Base-by-base conservation (phyloP, 2,329 filamentous ascomycete species). In the Ascochyta clinopodiicola region DNA sequence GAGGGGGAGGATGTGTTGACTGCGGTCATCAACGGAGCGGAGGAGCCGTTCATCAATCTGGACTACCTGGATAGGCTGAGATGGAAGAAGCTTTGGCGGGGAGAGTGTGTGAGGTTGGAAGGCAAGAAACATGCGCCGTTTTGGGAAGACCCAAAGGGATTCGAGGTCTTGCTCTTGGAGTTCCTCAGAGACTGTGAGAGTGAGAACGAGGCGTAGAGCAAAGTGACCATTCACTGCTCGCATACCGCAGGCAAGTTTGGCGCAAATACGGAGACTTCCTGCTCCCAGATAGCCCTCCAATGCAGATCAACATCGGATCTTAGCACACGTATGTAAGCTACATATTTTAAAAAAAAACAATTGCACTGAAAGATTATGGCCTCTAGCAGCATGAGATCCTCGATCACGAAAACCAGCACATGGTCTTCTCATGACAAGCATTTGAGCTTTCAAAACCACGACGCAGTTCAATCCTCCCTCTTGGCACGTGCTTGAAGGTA, bases 71-170 rank as follows among this genome's bases (percentile, higher is more conserved):
- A 72, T 24, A 56, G 21, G 19, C 59, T 73, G 10, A 51, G 56
- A 36, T 73, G 64, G 61, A 61, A 45, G 48, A 68, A 54, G 13
- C 44, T 73, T 27, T 73, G 70, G 71, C 61, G 57, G 42, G 65
- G 64, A 1, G 56, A 64, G 56, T 69, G 64, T 43, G n/a, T 70
- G 6, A 48, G 62, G 22, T n/a, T 73, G 42, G 55, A 66, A 12
- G 67, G 67, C 3, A 44, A 60, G 51, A 51, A 60, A 31, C 71
- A 74, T 61, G 66, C 70, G 36, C 71, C 71, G 7, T 73, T 74
- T 42, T 74, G 68, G 67, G 71, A 69, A 46, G 56, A 60, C 45
- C 62, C 64, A 9, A 29, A 40, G 15, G 45, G 34, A 6, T 67
- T 65, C 36, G 64, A 63, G 47, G 35, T 17, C 24, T 8, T 67